Conservation (phyloP, 495 filamentous ascomycete species). For the Bacidia gigantensis region DNA sequence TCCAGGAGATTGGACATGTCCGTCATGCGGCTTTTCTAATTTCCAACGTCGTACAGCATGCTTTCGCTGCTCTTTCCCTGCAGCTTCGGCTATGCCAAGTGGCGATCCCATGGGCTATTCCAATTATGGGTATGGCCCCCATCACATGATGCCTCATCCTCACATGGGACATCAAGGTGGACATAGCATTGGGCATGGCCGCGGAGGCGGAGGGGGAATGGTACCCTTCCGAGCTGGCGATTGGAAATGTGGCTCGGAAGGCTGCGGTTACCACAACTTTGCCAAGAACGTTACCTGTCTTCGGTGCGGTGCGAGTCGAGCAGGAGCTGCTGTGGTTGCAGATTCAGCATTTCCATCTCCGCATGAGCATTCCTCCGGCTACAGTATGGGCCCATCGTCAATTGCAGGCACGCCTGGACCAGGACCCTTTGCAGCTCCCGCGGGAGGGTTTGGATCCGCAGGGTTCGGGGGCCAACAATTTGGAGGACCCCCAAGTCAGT, state of each 20-base stretch:
- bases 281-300: conserved; percentile 98
- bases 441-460: conserved; percentile 56
- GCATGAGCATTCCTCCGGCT: conserved; percentile 72
- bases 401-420: conserved; percentile 77
- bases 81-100: conserved; percentile 61
- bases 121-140: conserved; percentile 61
- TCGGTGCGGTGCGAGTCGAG: conserved; percentile 87
- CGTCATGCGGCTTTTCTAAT: conserved; percentile 68
- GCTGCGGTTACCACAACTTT: conserved; percentile 98
- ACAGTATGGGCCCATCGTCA: conserved; percentile 61
- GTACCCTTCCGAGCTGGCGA: conserved; percentile 97
- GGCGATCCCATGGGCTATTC: conserved; percentile 61
- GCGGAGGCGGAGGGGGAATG: conserved; percentile 65
- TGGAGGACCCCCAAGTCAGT: conserved; percentile 76
- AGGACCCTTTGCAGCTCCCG: conserved; percentile 59
- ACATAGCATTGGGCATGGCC: conserved; percentile 55
- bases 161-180: conserved; percentile 70
- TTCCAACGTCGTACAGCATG: conserved; percentile 97
- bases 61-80: conserved; percentile 97
- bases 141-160: conserved; percentile 64
- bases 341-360: conserved; percentile 86
- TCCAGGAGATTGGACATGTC: conserved; percentile 97
- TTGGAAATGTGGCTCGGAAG: conserved; percentile 96
- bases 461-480: conserved; percentile 73
- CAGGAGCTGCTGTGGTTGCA: conserved; percentile 81